A percentile compares a stretch with the other conserved stretches of the same genome.
Conservation (phyloP, 164 flowering plant genomes). For the Stephania cephalantha region DNA sequence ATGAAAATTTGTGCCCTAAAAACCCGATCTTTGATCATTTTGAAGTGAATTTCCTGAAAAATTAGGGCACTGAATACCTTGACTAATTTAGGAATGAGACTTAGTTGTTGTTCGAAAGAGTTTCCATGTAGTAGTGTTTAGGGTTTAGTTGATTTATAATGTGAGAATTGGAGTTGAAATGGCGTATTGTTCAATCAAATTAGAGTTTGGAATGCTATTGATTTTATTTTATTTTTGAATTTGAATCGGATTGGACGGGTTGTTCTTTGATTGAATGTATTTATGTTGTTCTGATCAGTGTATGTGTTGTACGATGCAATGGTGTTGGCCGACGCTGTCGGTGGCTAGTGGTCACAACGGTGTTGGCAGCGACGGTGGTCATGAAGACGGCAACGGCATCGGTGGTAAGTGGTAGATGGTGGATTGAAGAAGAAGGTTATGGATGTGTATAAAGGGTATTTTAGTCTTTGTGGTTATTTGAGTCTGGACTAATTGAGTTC, state of each 20-base stretch:
- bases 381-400: too few relatives aligned
- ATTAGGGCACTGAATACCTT: too few relatives aligned
- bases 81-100: too few relatives aligned
- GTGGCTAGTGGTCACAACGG: too few relatives aligned
- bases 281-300: neutral
- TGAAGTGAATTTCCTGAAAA: neutral
- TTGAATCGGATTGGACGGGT: neutral
- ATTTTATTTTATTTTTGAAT: neutral
- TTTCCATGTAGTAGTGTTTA: neutral
- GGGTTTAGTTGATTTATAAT: neutral
- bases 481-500: too few relatives aligned
- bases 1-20: neutral
- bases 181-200: neutral
- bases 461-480: too few relatives aligned
- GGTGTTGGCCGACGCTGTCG: conserved; percentile 6
- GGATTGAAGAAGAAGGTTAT: too few relatives aligned
- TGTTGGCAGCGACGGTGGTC: too few relatives aligned
- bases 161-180: neutral
- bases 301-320: conserved; percentile 36
- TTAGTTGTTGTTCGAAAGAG: neutral
- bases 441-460: too few relatives aligned
- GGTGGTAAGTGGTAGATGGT: too few relatives aligned
- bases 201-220: too few relatives aligned
- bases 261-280: neutral
- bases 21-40: neutral